Evolutionary conservation across 2,329 filamentous ascomycete species (phyloP).

Genomic region (Leptographium procerum): DNA sequence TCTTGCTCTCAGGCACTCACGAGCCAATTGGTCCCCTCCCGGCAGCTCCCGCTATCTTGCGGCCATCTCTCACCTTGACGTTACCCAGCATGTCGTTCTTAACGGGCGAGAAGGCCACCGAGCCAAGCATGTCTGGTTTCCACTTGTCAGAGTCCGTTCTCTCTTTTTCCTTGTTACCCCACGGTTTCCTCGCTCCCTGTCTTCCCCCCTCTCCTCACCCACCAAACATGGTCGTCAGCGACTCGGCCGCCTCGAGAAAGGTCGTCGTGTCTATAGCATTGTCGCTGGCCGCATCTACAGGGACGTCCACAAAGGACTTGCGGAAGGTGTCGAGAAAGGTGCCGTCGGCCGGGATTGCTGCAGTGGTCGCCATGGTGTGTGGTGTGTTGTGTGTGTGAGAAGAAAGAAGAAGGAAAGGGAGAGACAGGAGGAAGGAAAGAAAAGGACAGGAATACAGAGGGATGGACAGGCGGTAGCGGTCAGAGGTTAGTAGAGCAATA

Average conservation of each 20-base stretch:
- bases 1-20: neutral
- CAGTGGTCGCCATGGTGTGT: conserved; percentile 35
- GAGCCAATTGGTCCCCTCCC: neutral
- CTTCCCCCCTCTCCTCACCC: conserved; percentile 7
- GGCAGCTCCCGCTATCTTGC: neutral
- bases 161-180: too few relatives aligned
- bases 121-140: conserved; percentile 46
- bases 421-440: neutral
- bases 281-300: conserved; percentile 59
- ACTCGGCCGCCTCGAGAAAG: conserved; percentile 86
- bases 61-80: conserved; percentile 54
- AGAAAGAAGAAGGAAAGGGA: neutral
- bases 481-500: neutral
- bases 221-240: conserved; percentile 81
- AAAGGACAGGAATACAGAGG: neutral
- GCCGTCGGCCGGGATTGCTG: conserved; percentile 47
- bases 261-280: conserved; percentile 72
- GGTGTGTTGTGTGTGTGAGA: neutral
- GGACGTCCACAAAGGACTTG: conserved; percentile 74
- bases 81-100: conserved; percentile 89
- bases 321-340: conserved; percentile 83
- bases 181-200: too few relatives aligned
- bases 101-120: conserved; percentile 75
- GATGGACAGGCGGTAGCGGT: neutral
- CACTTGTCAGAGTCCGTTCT: neutral